These are phyloP conservation scores for Pestalotiopsis sp. DNA, from an alignment of 2,329 filamentous ascomycete species.

Conservation along the genomic window DNA sequence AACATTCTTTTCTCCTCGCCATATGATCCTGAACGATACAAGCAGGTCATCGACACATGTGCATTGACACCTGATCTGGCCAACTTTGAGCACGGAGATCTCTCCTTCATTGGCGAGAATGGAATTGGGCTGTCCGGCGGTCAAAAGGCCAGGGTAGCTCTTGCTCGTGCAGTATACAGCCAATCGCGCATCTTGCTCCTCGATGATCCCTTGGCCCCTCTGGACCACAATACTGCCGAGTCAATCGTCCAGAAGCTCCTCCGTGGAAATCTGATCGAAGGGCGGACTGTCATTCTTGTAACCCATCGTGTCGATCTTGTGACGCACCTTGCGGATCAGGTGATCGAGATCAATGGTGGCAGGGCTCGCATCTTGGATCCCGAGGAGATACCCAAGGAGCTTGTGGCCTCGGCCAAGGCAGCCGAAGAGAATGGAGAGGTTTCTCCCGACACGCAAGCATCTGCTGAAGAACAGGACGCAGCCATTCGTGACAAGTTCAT, in stretches of 20 bases:
- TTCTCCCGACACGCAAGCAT: slow-evolving; percentile 23
- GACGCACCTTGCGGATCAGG: slow-evolving; percentile 69
- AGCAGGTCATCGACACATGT: slow-evolving; percentile 61
- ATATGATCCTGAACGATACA: slow-evolving; percentile 56
- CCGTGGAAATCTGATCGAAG: slow-evolving; percentile 58
- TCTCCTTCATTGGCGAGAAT: slow-evolving; percentile 61
- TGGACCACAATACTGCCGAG: slow-evolving; percentile 63
- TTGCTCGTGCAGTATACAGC: slow-evolving; percentile 64
- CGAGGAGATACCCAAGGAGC: slow-evolving; percentile 42
- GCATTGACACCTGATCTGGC: slow-evolving; percentile 56
- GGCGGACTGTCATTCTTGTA: slow-evolving; percentile 74
- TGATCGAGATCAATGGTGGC: slow-evolving; percentile 69
- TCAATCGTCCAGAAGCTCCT: slow-evolving; percentile 63
- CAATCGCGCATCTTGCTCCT: slow-evolving; percentile 56
- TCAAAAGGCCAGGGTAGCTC: slow-evolving; percentile 61
- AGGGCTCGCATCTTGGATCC: slow-evolving; percentile 49
- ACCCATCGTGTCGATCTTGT: slow-evolving; percentile 81
- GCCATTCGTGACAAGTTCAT: slow-evolving; percentile 74
- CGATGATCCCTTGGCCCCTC: slow-evolving; percentile 63
- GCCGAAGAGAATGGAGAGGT: slow-evolving; percentile 30
- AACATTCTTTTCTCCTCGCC: slow-evolving; percentile 64
- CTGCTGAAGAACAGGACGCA: slow-evolving; percentile 43
- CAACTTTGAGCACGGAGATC: slow-evolving; percentile 56
- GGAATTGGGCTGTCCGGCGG: slow-evolving; percentile 64
- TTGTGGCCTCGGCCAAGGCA: slow-evolving; percentile 20